Base-by-base conservation (phyloP, 2,329 filamentous ascomycete species). In the Macrophomina pseudophaseolina region DNA sequence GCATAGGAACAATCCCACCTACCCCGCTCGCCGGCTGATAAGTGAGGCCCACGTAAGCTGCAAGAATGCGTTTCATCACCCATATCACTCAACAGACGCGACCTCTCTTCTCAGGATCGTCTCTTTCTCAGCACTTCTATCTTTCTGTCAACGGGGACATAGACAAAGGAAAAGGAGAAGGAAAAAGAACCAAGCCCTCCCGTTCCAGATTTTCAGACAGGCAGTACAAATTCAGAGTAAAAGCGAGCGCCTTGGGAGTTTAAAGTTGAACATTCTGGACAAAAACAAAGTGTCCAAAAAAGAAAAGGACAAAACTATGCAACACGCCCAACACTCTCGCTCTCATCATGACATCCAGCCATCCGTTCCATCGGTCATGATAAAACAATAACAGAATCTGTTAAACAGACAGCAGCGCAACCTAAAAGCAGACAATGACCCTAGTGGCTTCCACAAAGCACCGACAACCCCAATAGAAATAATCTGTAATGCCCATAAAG, bases 91-190 rank as follows among this genome's bases (percentile, higher is more conserved):
- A 40, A 14, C 38, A 40, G 7, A 14, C 38, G 38, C 38, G 8
- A 40, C 1, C 2, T 40, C 38, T 40, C 23, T 44, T 59, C n/a
- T 42, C 33, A 59, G 32, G 38, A 35, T 33, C 46, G 16, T 49
- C 59, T 64, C 60, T 40, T 48, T 38, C 28, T 51, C 60, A 38
- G 46, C 32, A 38, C 23, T 18, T 51, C 60, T 51, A 51, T 51
- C 46, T 40, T 51, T 51, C 40, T 51, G 46, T 38, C 33, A 64
- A 64, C 28, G 28, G 14, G 23, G n/a, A 49, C 6, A 9, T 46
- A 6, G 32, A 30, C 14, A 62, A 63, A 63, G 18, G 52, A 64
- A 40, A 48, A 18, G 35, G n/a, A 62, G 6, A 9, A 62, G 18
- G 33, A 33, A 38, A 56, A 35, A 8, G 52, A 40, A 33, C 16